Evolutionary conservation across 1,284 basidiomycete species (phyloP).

Genomic region (Ganoderma leucocontextum): DNA sequence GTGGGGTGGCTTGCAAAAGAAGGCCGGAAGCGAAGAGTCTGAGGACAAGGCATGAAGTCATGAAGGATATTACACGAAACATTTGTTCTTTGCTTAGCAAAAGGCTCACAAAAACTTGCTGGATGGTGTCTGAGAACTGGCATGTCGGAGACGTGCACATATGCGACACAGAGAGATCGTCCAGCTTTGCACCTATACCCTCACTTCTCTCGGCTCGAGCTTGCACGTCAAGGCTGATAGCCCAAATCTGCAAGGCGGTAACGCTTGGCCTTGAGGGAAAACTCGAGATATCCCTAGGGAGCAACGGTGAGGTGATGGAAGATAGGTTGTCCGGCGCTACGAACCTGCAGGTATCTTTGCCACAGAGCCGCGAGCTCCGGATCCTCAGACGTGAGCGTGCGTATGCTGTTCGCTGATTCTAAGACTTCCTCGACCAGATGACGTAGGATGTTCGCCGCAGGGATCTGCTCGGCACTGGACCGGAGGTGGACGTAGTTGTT

Average conservation of each 20-base stretch:
- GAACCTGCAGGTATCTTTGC: conserved; percentile 26
- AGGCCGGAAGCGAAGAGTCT: too few species aligned
- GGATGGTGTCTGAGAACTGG: too few species aligned
- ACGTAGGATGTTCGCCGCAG: conserved; percentile 9
- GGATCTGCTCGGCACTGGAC: conserved; percentile 17
- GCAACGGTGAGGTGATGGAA: not conserved
- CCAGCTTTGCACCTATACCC: too few species aligned
- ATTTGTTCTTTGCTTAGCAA: too few species aligned
- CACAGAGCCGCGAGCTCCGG: conserved; percentile 15
- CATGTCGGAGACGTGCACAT: too few species aligned
- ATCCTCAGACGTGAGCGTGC: conserved; percentile 11
- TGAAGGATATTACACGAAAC: too few species aligned
- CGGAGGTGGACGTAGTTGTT: conserved; percentile 28
- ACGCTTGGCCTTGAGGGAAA: conserved; percentile 15
- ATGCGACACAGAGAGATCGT: too few species aligned
- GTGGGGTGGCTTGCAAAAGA: too few species aligned
- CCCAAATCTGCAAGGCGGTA: conserved; percentile 14
- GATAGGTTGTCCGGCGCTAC: not conserved
- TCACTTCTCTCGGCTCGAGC: not conserved
- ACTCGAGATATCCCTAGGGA: conserved; percentile 13
- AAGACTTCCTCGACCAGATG: conserved; percentile 16
- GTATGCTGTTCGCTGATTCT: conserved; percentile 16
- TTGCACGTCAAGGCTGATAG: not conserved
- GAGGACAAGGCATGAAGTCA: too few species aligned
- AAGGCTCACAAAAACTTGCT: too few species aligned